Evolutionary conservation across 129 eudicot species (phyloP).

Genomic region (Solidago caesia): DNA sequence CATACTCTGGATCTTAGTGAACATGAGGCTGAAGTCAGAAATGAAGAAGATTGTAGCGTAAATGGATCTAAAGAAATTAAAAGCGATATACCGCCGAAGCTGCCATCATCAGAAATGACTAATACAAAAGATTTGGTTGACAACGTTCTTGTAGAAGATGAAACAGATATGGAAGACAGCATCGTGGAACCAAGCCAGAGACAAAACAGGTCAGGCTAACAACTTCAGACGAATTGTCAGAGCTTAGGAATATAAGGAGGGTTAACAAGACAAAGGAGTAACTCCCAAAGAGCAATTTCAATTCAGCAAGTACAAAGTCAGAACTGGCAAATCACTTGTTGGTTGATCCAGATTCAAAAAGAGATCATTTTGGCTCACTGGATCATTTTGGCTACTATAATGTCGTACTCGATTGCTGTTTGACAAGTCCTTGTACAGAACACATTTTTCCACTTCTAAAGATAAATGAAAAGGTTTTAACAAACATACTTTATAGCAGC

Average conservation of each 20-base stretch:
- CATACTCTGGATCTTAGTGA: slow-evolving; percentile 1
- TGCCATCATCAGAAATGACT: background rate
- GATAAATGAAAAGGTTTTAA: too few species aligned
- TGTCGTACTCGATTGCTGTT: too few species aligned
- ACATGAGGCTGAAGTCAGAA: slow-evolving; percentile 16
- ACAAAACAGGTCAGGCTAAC: slow-evolving; percentile 10
- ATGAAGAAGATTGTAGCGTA: background rate
- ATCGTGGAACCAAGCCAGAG: background rate
- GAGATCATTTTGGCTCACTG: background rate
- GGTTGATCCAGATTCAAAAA: background rate
- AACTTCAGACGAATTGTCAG: slow-evolving; percentile 23
- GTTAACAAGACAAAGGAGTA: slow-evolving; percentile 20
- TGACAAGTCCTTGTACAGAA: too few species aligned
- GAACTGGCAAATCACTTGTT: background rate
- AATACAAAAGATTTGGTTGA: background rate
- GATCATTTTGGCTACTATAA: background rate
- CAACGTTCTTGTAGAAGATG: background rate
- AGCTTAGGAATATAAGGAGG: slow-evolving; percentile 29
- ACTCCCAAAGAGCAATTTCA: background rate
- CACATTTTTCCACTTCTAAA: too few species aligned
- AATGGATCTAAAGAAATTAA: slow-evolving; percentile 8
- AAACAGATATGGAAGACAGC: background rate
- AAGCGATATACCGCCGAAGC: background rate
- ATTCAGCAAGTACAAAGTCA: background rate
- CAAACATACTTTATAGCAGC: too few species aligned